A percentile compares a stretch with the other conserved stretches of the same genome.
phyloP scores from a whole-genome alignment of 2,329 filamentous ascomycete genomes.

The Diatrype stigma region DNA sequence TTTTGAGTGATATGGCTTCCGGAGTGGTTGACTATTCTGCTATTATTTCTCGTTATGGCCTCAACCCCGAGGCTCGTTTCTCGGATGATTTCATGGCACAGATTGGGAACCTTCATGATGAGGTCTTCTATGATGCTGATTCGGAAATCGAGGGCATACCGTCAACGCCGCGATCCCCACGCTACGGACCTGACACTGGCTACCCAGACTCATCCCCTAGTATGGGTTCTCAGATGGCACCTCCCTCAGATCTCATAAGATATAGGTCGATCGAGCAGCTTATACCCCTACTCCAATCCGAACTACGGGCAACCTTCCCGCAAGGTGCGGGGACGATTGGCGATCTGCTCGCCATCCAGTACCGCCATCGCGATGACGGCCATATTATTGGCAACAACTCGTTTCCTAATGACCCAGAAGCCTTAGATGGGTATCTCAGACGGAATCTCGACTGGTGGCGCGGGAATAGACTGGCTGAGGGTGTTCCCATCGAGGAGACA shows the following conservation, averaged over 20 bases:
- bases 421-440: slow-evolving; percentile 62
- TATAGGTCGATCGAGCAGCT: slow-evolving; percentile 48
- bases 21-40: slow-evolving; percentile 64
- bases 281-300: slow-evolving; percentile 39
- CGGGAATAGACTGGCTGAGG: slow-evolving; percentile 65
- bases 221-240: slow-evolving; percentile 7
- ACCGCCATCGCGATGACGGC: slow-evolving; percentile 49
- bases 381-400: slow-evolving; percentile 51
- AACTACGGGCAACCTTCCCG: slow-evolving; percentile 51
- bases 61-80: slow-evolving; percentile 63
- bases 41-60: slow-evolving; percentile 67
- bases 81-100: slow-evolving; percentile 77
- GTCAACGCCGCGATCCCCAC: slow-evolving; percentile 24
- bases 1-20: slow-evolving; percentile 72
- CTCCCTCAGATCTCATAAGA: slow-evolving; percentile 35
- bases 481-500: slow-evolving; percentile 78
- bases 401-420: slow-evolving; percentile 61
- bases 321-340: slow-evolving; percentile 44
- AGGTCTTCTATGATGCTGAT: slow-evolving; percentile 52
- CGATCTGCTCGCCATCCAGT: slow-evolving; percentile 49
- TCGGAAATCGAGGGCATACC: slow-evolving; percentile 15
- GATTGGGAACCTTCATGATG: slow-evolving; percentile 64
- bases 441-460: slow-evolving; percentile 84
- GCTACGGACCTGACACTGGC: slow-evolving; percentile 27
- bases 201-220: slow-evolving; percentile 2